Conservation (phyloP, 345 rosid genomes). For the Anacardium occidentale region DNA sequence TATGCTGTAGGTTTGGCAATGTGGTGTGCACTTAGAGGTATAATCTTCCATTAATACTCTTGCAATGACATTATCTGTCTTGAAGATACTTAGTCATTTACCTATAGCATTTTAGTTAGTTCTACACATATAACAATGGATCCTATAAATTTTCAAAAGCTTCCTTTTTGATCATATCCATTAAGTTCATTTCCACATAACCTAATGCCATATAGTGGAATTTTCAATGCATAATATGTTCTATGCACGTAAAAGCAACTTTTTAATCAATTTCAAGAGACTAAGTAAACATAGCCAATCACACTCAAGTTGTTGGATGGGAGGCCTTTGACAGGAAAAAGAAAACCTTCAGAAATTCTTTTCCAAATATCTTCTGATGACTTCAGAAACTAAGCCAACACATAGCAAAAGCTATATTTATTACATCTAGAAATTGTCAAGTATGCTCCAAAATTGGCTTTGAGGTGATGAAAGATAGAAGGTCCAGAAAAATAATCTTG, state of each 20-base stretch:
- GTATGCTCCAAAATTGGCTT: background rate
- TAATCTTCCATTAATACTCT: background rate
- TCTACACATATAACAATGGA: background rate
- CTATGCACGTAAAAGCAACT: conserved; percentile 4
- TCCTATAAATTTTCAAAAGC: background rate
- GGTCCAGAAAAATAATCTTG: too few species aligned
- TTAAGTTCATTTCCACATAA: background rate
- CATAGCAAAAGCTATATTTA: background rate
- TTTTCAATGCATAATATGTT: background rate
- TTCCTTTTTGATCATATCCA: conserved; percentile 4
- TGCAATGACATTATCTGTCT: background rate
- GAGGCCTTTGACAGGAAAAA: background rate
- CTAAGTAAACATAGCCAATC: background rate
- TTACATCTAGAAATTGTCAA: background rate
- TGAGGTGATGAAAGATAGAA: background rate
- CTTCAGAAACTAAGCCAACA: background rate
- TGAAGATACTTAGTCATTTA: background rate
- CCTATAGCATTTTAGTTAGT: background rate
- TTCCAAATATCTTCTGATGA: conserved; percentile 1
- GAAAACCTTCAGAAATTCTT: background rate
- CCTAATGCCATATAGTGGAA: background rate
- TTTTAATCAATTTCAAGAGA: background rate
- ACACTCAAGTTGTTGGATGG: background rate
- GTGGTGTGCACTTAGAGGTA: background rate
- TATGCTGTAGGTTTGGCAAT: background rate